phyloP scores from a whole-genome alignment of 176 grass and related monocot species.

The Raddia guianensis region DNA sequence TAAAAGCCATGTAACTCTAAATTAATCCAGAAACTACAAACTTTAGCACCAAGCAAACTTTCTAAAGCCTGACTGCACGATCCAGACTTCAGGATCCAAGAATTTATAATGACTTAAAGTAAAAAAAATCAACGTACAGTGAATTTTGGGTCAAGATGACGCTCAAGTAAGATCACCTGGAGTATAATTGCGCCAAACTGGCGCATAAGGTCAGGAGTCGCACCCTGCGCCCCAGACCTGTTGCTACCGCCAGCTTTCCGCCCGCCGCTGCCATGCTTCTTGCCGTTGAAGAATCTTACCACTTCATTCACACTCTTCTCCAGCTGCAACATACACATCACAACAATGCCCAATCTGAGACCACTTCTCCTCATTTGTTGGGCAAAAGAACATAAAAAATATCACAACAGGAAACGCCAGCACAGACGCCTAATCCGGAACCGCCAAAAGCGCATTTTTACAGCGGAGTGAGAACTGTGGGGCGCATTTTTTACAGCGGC shows the following conservation, averaged over 20 bases:
- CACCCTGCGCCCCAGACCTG: not conserved
- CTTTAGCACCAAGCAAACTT: not conserved
- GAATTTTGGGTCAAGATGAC: not conserved
- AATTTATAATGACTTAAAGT: not conserved
- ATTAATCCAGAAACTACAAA: not conserved
- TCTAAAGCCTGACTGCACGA: not conserved
- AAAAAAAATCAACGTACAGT: not conserved
- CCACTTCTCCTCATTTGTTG: not conserved
- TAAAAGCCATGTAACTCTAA: not conserved
- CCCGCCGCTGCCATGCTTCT: constrained; percentile 55
- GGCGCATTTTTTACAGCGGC: not conserved
- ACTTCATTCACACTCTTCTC: constrained; percentile 69
- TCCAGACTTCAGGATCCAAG: not conserved
- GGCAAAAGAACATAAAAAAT: not conserved
- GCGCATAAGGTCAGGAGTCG: constrained; percentile 70
- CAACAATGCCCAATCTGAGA: constrained; percentile 14
- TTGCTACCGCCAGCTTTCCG: constrained; percentile 39
- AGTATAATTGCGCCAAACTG: constrained; percentile 63
- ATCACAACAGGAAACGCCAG: not conserved
- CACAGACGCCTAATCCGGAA: not conserved
- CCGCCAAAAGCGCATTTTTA: not conserved
- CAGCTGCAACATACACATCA: constrained; percentile 49
- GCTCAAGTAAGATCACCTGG: constrained; percentile 57
- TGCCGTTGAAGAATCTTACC: constrained; percentile 52
- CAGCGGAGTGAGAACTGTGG: not conserved